Evolutionary conservation across 176 grass and related monocot species (phyloP), one percentile per base, ranked within the genome.

Genomic region (sorghum (Sorghum bicolor)): DNA sequence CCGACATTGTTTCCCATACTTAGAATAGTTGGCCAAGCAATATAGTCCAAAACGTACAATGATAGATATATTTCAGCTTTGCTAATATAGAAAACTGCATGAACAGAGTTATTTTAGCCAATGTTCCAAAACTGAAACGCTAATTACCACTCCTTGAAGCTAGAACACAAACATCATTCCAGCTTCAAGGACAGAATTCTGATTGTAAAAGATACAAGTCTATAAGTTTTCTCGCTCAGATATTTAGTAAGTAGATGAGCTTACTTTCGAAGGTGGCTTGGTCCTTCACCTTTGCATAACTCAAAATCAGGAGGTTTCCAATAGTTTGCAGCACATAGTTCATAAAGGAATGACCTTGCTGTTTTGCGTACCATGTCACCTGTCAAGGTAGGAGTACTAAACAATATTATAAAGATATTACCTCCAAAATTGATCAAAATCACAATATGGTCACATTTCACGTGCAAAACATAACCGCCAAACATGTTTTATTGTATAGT

Each of bases 201-300:
- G 34, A 36, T 36, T 36, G 34, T 36, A 36, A 36, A 36, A 36
- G 34, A 36, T 36, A 34, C 33, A 36, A 36, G 34, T 36, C 34
- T 6, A 36, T 36, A 36, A 36, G 34, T 36, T 36, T 36, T 36
- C 34, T 36, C 34, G 34, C 34, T 36, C 34, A 36, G 34, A 36
- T 36, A 36, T 36, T 36, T 36, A 36, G 34, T 36, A 75, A 33
- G 29, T 61, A 85, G 38, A 72, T 50, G 17, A 83, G 26, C 89
- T 88, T 95, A 98, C 96, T 82, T 87, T 60, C 66, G 84, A 72
- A 90, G 87, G 77, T 98, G 96, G 67, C 64, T 75, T 75, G 92
- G 79, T 9, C 96, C 96, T 86, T 98, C 96, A 26, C 87, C 89
- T 85, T 89, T 93, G 66, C 78, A 94, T 57, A 88, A 88, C 37